phyloP scores from a whole-genome alignment of 139 green algal genomes.

The Penium margaritaceum region DNA sequence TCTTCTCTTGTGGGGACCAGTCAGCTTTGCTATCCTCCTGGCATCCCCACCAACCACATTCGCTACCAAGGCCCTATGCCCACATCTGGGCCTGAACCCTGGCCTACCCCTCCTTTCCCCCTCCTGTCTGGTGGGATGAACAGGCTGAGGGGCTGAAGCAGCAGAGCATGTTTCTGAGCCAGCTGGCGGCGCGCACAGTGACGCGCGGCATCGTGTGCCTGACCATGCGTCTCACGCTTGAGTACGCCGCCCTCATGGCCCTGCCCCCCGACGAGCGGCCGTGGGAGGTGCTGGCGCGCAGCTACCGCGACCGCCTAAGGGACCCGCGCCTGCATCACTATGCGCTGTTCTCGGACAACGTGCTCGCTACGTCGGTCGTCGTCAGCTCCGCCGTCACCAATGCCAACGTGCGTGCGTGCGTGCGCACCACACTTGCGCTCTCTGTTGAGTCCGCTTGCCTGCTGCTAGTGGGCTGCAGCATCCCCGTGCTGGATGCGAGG shows the following conservation, averaged over 20 bases:
- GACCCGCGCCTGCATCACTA: conserved; percentile 23
- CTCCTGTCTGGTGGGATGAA: no score
- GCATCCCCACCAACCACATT: no score
- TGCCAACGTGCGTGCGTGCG: conserved; percentile 21
- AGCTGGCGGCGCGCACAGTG: conserved; percentile 38
- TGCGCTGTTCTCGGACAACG: conserved; percentile 40
- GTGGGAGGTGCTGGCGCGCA: neutral
- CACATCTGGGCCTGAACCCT: no score
- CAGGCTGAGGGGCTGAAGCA: conserved; percentile 27
- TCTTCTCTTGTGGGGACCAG: no score
- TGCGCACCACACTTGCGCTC: no score
- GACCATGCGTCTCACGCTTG: conserved; percentile 31
- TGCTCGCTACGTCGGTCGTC: conserved; percentile 30
- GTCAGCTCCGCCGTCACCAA: conserved; percentile 36
- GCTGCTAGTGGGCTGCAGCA: no score
- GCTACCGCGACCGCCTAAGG: neutral
- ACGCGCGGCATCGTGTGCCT: conserved; percentile 32
- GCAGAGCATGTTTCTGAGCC: conserved; percentile 37
- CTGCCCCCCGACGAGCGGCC: neutral
- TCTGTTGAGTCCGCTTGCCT: no score
- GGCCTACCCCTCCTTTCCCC: no score
- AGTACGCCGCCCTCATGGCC: conserved; percentile 4
- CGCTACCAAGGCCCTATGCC: no score
- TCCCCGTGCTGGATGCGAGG: no score
- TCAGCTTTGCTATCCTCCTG: no score